Evolutionary conservation across 495 filamentous ascomycete genomes (phyloP), one percentile per base, ranked within the genome.

Genomic region (Penicillium angulare): DNA sequence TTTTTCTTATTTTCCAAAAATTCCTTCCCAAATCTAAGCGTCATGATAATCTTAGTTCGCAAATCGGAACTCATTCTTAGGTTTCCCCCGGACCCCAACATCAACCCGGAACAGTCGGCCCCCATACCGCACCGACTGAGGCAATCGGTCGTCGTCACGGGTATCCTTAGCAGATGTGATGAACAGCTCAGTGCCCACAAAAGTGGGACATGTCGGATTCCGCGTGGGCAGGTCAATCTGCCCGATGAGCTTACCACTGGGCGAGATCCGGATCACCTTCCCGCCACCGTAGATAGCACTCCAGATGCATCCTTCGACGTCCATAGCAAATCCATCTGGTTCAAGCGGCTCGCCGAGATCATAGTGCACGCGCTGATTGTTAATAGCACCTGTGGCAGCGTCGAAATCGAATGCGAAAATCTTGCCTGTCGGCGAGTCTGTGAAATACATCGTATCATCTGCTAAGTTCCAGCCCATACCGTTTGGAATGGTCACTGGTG

Each of bases 351-450:
- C 61, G 3, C 58, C 63, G n/a, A 70, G 21, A 63, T 71, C 65
- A 43, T 70, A 70, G 52, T 67, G 62, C 20, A 85, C 73, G 48
- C 87, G 79, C 41, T 83, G 76, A 63, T 89, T 87, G 38, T 78
- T 79, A 35, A 89, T 76, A 35, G 67, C 66, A 7, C 89, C 89
- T 4, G 77, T 82, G 5, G 60, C 63, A 4, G 75, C 67, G 62
- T 86, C 77, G 66, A 86, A 96, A 66, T 90, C 86, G 68, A 85
- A 93, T 22, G 85, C 83, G 46, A 77, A 83, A 55, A 96, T 87
- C 47, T 78, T 79, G 32, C 76, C 77, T n/a, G 79, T 83, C 29
- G 85, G 84, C 16, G 88, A 86, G 74, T 96, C 83, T 34, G 85
- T 89, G 66, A 90, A 86, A 74, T 89, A 95, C 80, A 92, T 86